Evolutionary conservation across 371 early-diverging fungal species (phyloP), one percentile per base, ranked within the genome.

Genomic region (Catenaria anguillulae): DNA sequence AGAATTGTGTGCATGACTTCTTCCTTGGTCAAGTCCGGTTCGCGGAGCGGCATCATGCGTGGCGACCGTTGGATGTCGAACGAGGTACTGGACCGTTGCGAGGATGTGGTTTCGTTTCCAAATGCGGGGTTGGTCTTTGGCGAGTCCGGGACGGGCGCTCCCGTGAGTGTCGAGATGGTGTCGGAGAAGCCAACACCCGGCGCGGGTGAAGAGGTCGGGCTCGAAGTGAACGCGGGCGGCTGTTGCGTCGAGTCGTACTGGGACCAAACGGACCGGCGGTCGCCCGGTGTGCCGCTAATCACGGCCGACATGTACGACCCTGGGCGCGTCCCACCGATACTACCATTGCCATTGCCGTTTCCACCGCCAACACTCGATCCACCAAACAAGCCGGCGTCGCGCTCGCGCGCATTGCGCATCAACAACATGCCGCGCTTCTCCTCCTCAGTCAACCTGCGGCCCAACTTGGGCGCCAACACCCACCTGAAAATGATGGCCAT

Each of bases 401-500:
- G 42, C 35, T 40, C 34, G 29, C 35, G 35, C 23, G 23, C 40
- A 21, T 34, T 34, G 50, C 33, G 33, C 15, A 24, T 19, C 21
- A 8, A 33, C 23, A 43, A 19, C 21, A 24, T 24, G 21, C 6
- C n/a, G 24, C 35, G 45, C n/a, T 43, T 46, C 37, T 46, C 46
- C n/a, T 50, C 33, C 34, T 8, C 23, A 12, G 31, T 12, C 2
- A 43, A 4, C 23, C 54, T 8, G 19, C 33, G 29, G 24, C 61
- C 61, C n/a, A 88, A 69, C 36, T 84, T 74, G 74, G 82, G 82
- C 4, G 83, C 80, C 52, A 88, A 70, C 45, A 83, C 78, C 89
- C 89, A 90, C 17, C 84, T 85, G 77, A 90, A 90, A 42, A 86
- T 75, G 29, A 89, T 66, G 0, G 92, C 89, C 75, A 91, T 71